Evolutionary conservation across 805 yeast genomes (phyloP), one percentile per base, ranked within the genome.

Genomic region (Metschnikowia peoriensis): DNA sequence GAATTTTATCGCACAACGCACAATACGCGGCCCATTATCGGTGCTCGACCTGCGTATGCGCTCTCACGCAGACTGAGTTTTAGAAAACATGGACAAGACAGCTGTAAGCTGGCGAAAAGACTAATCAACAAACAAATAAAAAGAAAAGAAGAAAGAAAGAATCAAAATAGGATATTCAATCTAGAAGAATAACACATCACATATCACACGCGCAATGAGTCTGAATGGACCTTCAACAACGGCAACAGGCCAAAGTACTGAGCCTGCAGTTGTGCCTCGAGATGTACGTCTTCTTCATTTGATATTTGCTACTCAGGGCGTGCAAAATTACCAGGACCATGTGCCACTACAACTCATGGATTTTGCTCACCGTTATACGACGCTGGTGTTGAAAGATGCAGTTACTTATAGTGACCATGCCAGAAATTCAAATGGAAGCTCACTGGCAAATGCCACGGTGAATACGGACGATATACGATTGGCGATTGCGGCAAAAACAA

Each of bases 311-410:
- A 88, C 97, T 0, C 96, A 93, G 71, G 92, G 96, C 1, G 88
- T 94, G 28, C 89, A 87, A 52, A 83, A 87, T 54, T 94, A 93
- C 70, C 97, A 94, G 67, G 98, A 94, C 65, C 96, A 91, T 52
- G 98, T 94, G 3, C 97, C 98, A 0, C 69, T 96, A 27, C 98
- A 94, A 67, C 76, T 94, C 52, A 90, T 96, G 96, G 99, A 94
- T 67, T 94, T 94, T 74, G 98, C 99, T 12, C 86, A 89, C 70
- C 70, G 85, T 56, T 94, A 94, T 75, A 90, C 99, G 5, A 78
- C 86, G 27, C 86, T 91, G 6, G 87, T 94, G 3, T 71, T 96
- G 53, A 88, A 88, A 62, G 99, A 96, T 67, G 97, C 99, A 0
- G 80, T 89, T 49, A 76, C 88, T 2, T 94, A 92, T 69, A 86